Evolutionary conservation across 2,329 filamentous ascomycete species (phyloP), one percentile per base, ranked within the genome.

Genomic region (Aurifilum marmelostoma): DNA sequence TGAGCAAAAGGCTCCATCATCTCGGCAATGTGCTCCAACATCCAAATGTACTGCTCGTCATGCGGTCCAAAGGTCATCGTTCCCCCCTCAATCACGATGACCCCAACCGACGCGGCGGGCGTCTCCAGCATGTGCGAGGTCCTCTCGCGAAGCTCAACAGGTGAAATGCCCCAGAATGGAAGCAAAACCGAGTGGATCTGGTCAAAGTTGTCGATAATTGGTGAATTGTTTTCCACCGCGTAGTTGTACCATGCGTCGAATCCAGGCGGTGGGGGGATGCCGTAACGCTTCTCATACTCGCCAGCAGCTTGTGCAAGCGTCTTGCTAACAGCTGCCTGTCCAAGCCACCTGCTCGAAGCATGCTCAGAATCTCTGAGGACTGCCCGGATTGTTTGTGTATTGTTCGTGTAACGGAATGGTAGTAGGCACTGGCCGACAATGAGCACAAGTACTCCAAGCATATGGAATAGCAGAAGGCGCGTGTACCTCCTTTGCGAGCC

Each of bases 121-220:
- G 59, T 62, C 37, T 62, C 59, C 12, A 62, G 34, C 34, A 62
- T 62, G 37, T 62, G 59, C 18, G 59, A 39, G 14, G 39, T 41
- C 21, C 59, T 24, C 24, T 62, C 59, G 37, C 59, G 59, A 18
- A 62, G 59, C n/a, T 62, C 59, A 11, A n/a, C 39, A 8, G 59
- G 59, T 8, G 59, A 24, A 24, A 37, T n/a, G 21, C 59, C 59
- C 59, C 59, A 62, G 34, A 62, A 62, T 12, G 59, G 59, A 24
- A 62, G 59, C 12, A 62, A 37, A 27, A 37, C 43, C n/a, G 34
- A 24, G n/a, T 62, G 37, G n/a, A 62, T 62, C 59, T 62, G 59
- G 37, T 62, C 59, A 24, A 62, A 62, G 59, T 62, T 18, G 59
- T 62, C 59, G 59, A 62, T 62, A n/a, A 62, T 43, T 5, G 59